phyloP scores from a whole-genome alignment of 176 grass and related monocot species.

The Avena atlantica region DNA sequence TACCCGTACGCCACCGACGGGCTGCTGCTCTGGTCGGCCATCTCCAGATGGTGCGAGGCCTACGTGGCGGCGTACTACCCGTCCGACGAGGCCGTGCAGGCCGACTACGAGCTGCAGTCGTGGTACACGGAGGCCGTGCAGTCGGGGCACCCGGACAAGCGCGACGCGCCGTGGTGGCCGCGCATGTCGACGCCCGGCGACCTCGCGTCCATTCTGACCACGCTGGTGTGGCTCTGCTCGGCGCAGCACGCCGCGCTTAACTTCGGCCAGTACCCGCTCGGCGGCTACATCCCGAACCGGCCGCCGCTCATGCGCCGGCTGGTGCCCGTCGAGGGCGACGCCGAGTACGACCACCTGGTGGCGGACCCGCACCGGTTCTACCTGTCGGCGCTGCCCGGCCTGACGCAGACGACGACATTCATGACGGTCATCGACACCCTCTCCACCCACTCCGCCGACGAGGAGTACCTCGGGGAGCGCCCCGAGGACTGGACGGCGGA shows the following conservation, averaged over 20 bases:
- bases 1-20: slow-evolving; percentile 94
- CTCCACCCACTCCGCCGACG: slow-evolving; percentile 92
- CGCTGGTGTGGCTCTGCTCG: slow-evolving; percentile 87
- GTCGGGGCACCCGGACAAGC: slow-evolving; percentile 77
- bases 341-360: slow-evolving; percentile 70
- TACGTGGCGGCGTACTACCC: slow-evolving; percentile 82
- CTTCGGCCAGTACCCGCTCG: slow-evolving; percentile 97
- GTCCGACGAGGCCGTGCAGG: slow-evolving; percentile 49
- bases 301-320: slow-evolving; percentile 94
- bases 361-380: slow-evolving; percentile 83
- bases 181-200: slow-evolving; percentile 54
- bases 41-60: slow-evolving; percentile 57
- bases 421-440: slow-evolving; percentile 99
- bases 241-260: slow-evolving; percentile 95
- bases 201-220: slow-evolving; percentile 74
- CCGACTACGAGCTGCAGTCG: slow-evolving; percentile 80
- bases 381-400: slow-evolving; percentile 85
- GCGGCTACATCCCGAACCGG: slow-evolving; percentile 92
- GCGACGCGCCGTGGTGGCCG: slow-evolving; percentile 92
- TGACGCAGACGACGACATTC: slow-evolving; percentile 89
- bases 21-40: slow-evolving; percentile 84
- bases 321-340: slow-evolving; percentile 77
- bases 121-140: slow-evolving; percentile 83
- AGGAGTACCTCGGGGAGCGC: slow-evolving; percentile 90
- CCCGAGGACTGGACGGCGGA: slow-evolving; percentile 79